phyloP scores from a whole-genome alignment of 1,284 basidiomycete genomes.

The Ceratobasidium sp. region DNA sequence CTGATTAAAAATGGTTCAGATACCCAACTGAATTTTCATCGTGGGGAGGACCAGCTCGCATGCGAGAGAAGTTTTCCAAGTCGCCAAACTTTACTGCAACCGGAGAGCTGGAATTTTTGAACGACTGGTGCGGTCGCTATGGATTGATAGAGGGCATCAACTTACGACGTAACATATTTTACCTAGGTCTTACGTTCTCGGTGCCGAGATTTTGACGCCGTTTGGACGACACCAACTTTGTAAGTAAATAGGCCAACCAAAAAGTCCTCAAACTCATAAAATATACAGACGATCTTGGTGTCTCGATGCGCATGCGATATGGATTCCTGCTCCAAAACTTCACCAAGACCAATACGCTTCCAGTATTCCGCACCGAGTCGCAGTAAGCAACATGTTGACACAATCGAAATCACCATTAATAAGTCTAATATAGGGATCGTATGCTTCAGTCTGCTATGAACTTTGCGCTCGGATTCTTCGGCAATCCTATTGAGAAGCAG shows the following conservation, averaged over 20 bases:
- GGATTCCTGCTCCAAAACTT: constrained; percentile 72
- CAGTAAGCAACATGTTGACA: constrained; percentile 66
- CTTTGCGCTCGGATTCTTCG: constrained; percentile 91
- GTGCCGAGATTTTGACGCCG: constrained; percentile 64
- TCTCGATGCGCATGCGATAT: constrained; percentile 52
- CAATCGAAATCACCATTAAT: constrained; percentile 65
- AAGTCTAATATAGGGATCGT: constrained; percentile 68
- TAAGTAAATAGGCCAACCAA: constrained; percentile 48
- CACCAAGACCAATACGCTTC: constrained; percentile 75
- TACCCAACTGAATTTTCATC: constrained; percentile 54
- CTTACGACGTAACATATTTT: constrained; percentile 51
- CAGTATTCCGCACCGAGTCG: constrained; percentile 90
- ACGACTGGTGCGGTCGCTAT: constrained; percentile 58
- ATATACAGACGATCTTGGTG: constrained; percentile 60
- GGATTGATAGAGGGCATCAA: constrained; percentile 60
- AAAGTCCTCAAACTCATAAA: constrained; percentile 71
- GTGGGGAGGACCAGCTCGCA: constrained; percentile 53
- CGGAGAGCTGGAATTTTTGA: constrained; percentile 62
- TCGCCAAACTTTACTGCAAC: constrained; percentile 53
- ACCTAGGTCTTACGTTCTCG: constrained; percentile 58
- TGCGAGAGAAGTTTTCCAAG: constrained; percentile 53
- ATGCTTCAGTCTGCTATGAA: constrained; percentile 88
- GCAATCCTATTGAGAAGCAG: constrained; percentile 81
- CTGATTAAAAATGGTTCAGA: constrained; percentile 38
- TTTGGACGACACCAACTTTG: constrained; percentile 64